These are phyloP conservation scores for Hymenoscyphus occultus DNA, from an alignment of 2,329 filamentous ascomycete genomes.

Conservation along the genomic window DNA sequence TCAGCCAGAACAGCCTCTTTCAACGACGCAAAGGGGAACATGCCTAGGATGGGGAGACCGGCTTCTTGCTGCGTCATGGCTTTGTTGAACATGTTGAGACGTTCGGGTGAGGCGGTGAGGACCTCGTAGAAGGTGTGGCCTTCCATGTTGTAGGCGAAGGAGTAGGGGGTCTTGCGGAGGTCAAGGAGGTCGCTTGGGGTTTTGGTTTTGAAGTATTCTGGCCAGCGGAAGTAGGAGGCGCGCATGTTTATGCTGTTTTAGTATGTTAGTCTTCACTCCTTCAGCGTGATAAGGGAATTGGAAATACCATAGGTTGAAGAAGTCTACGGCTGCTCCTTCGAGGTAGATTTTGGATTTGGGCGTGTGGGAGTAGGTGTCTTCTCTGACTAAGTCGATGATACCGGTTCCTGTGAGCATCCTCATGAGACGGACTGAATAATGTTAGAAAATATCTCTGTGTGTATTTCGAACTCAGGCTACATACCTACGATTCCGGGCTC, in stretches of 20 bases:
- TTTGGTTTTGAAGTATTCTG: conserved; percentile 23
- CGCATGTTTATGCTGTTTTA: conserved; percentile 16
- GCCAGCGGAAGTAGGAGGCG: conserved; percentile 12
- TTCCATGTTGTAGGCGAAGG: conserved; percentile 19
- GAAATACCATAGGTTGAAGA: conserved; percentile 27
- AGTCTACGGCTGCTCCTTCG: conserved; percentile 22
- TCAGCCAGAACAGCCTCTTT: conserved; percentile 25
- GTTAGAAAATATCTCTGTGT: not conserved
- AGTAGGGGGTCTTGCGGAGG: conserved; percentile 25
- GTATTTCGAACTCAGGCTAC: not conserved
- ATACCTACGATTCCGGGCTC: conserved; percentile 24
- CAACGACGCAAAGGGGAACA: conserved; percentile 24
- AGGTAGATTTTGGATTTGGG: conserved; percentile 24
- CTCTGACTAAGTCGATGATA: conserved; percentile 18
- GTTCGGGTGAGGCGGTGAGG: conserved; percentile 16
- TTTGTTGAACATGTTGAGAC: conserved; percentile 23
- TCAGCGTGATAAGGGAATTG: not conserved
- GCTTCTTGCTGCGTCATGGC: conserved; percentile 24
- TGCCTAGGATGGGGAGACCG: conserved; percentile 21
- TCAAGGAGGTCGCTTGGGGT: conserved; percentile 18
- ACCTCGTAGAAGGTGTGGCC: conserved; percentile 28
- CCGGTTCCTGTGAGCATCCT: conserved; percentile 23
- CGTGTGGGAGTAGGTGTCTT: conserved; percentile 26
- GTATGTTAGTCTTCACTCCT: not conserved
- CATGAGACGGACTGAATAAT: conserved; percentile 22